Evolutionary conservation across 495 filamentous ascomycete species (phyloP), one percentile per base, ranked within the genome.

Genomic region (Baudoinia panamericana): DNA sequence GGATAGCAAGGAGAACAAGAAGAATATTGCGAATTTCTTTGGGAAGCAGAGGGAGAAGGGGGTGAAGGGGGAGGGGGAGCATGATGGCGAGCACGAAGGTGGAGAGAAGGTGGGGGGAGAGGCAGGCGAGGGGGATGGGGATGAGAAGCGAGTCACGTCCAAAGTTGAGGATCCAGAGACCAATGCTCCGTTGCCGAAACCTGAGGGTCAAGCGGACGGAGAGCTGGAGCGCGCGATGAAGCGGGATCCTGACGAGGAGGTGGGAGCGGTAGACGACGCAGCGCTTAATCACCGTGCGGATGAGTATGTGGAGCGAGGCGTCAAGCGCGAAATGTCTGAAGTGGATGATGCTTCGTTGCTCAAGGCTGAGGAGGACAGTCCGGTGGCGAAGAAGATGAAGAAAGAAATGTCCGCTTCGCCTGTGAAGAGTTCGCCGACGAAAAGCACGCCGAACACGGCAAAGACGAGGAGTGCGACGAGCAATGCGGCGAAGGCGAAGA

Each of bases 21-120:
- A 65, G 27, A 92, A 85, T 45, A 95, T 97, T 56, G 82, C 80
- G 11, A 93, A 92, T 55, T 95, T 92, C 63, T 97, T 97, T 52
- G 70, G 63, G 4, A 75, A 72, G 44, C 61, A 68, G 57, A 57
- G 53, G 29, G 30, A 24, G 43, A 39, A 13, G 33, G 30, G 20
- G 23, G 29, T 9, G 30, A 33, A 34, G 9, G 40, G 13, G 21
- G 38, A 41, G 26, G 15, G 39, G 34, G 32, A 39, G 28, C 38
- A 39, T 19, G 17, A 40, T 12, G 39, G 41, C 17, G 31, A 59
- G 12, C 5, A 15, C 10, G 31, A 34, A 3, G 15, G 31, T 20
- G 31, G 3, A 16, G 30, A n/a, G 11, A 35, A 34, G 13, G n/a
- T 24, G 40, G 37, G 43, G 44, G 31, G 51, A 43, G 38, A 46